These are phyloP conservation scores for Apiotrichum porosum DNA, from an alignment of 1,284 basidiomycete genomes.

Conservation along the genomic window DNA sequence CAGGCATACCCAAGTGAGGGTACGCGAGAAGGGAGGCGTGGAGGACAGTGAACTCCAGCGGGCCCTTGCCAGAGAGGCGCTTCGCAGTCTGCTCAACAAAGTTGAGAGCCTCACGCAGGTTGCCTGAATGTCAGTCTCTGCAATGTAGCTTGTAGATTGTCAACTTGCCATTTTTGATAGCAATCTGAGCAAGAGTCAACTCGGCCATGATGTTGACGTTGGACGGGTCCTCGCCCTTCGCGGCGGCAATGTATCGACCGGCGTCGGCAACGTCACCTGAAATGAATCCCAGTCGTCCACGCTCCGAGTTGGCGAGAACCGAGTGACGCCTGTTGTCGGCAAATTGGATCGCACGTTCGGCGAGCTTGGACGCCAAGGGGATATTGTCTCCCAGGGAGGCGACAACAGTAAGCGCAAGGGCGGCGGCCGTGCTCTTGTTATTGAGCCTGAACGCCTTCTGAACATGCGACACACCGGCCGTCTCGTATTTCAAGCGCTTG, in stretches of 20 bases:
- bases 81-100: slow-evolving; percentile 69
- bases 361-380: slow-evolving; percentile 73
- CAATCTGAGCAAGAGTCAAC: slow-evolving; percentile 79
- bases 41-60: slow-evolving; percentile 75
- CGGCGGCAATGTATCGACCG: slow-evolving; percentile 67
- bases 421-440: slow-evolving; percentile 36
- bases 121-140: slow-evolving; percentile 52
- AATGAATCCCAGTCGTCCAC: slow-evolving; percentile 69
- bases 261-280: slow-evolving; percentile 61
- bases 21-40: slow-evolving; percentile 79
- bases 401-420: slow-evolving; percentile 32
- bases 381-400: slow-evolving; percentile 32
- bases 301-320: slow-evolving; percentile 71
- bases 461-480: slow-evolving; percentile 33
- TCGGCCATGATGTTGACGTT: slow-evolving; percentile 63
- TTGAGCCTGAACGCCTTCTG: slow-evolving; percentile 41
- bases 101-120: slow-evolving; percentile 58
- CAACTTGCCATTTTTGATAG: slow-evolving; percentile 65
- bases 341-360: slow-evolving; percentile 86
- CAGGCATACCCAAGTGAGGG: slow-evolving; percentile 69
- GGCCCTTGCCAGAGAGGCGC: slow-evolving; percentile 42
- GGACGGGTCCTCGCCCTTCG: slow-evolving; percentile 63
- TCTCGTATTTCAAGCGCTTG: slow-evolving; percentile 31
- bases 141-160: slow-evolving; percentile 16
- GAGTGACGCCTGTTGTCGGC: slow-evolving; percentile 77